Evolutionary conservation across 2,329 filamentous ascomycete species (phyloP).

Genomic region (Kalmusia sp.): DNA sequence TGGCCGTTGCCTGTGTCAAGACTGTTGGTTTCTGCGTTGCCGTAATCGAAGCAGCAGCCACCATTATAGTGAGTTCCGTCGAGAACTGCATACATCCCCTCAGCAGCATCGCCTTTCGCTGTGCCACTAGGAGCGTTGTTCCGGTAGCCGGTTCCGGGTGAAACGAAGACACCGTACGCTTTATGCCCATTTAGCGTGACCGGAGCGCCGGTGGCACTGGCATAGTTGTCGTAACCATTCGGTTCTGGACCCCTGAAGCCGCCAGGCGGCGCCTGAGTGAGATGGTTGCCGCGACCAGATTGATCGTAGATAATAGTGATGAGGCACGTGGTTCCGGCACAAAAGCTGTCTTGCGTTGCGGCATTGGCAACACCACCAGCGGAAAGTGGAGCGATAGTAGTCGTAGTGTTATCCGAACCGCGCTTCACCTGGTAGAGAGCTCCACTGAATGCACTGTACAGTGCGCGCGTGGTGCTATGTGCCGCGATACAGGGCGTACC

Average conservation of each 20-base stretch:
- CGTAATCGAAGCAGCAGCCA: constrained; percentile 59
- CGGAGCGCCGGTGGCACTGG: constrained; percentile 66
- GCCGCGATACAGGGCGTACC: constrained; percentile 70
- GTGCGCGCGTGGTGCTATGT: constrained; percentile 69
- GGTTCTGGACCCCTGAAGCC: constrained; percentile 63
- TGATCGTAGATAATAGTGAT: constrained; percentile 73
- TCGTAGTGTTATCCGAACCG: constrained; percentile 59
- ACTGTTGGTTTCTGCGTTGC: constrained; percentile 51
- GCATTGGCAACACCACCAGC: constrained; percentile 70
- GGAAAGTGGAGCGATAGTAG: constrained; percentile 58
- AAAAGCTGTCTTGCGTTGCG: constrained; percentile 67
- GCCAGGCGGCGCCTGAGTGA: constrained; percentile 67
- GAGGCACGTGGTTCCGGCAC: constrained; percentile 65
- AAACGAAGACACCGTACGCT: constrained; percentile 69
- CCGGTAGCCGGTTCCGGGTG: constrained; percentile 69
- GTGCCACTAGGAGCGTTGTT: constrained; percentile 62
- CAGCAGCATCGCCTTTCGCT: constrained; percentile 61
- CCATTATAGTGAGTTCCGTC: constrained; percentile 67
- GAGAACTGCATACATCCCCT: constrained; percentile 68
- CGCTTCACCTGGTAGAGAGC: constrained; percentile 67
- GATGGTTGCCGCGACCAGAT: constrained; percentile 67
- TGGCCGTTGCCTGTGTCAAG: constrained; percentile 64
- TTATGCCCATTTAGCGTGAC: constrained; percentile 67
- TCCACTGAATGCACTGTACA: constrained; percentile 62
- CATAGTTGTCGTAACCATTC: constrained; percentile 66